Percentiles rank a stretch among this genome's conserved stretches.
Evolutionary conservation across 371 early-diverging fungal genomes (phyloP).

Genomic region (Mucor piriformis): DNA sequence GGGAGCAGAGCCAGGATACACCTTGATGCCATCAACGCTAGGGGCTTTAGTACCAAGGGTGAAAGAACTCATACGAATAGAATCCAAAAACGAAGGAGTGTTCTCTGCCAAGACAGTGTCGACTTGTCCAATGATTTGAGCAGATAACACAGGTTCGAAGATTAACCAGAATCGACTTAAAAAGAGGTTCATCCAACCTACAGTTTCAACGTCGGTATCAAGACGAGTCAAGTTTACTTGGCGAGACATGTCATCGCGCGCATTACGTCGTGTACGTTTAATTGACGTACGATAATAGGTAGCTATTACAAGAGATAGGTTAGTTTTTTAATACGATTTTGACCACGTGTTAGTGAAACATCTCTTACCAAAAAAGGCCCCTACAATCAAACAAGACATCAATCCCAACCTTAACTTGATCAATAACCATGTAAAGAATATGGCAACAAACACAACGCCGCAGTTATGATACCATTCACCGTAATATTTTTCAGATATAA

Average conservation of each 20-base stretch:
- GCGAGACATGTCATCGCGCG: conserved; percentile 70
- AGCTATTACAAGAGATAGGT: conserved; percentile 32
- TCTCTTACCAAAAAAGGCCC: conserved; percentile 40
- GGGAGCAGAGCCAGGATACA: conserved; percentile 73
- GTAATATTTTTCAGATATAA: conserved; percentile 41
- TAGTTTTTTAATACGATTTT: neutral
- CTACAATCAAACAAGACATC: conserved; percentile 40
- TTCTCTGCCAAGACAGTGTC: conserved; percentile 73
- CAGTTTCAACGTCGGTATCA: conserved; percentile 76
- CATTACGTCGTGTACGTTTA: conserved; percentile 63
- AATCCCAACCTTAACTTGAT: conserved; percentile 40
- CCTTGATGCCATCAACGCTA: conserved; percentile 81
- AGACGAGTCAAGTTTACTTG: conserved; percentile 50
- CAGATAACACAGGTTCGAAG: conserved; percentile 87
- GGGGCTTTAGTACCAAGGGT: conserved; percentile 96
- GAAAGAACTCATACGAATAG: conserved; percentile 86
- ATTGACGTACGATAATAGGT: conserved; percentile 77
- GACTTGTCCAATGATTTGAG: conserved; percentile 70
- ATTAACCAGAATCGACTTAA: conserved; percentile 88
- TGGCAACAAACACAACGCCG: conserved; percentile 35
- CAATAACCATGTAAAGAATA: conserved; percentile 43
- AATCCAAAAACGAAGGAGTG: conserved; percentile 87
- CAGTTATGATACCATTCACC: conserved; percentile 55
- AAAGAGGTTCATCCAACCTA: conserved; percentile 96
- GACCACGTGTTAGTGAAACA: conserved; percentile 5